phyloP scores from a whole-genome alignment of 2,329 filamentous ascomycete species.

The Paraphaeosphaeria sporulosa region DNA sequence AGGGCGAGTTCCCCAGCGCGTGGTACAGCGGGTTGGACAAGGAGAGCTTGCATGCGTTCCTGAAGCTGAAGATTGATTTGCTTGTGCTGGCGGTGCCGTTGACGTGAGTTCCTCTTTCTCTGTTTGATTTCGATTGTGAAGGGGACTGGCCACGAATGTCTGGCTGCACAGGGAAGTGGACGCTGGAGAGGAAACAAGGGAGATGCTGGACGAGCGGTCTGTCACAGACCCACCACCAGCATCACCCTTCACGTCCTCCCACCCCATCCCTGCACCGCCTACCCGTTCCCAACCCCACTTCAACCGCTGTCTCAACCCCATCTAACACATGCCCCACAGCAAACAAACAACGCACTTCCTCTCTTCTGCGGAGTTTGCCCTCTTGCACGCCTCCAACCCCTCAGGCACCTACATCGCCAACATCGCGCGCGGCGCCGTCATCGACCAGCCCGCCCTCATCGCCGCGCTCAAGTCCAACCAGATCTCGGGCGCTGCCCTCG shows the following conservation, averaged over 20 bases:
- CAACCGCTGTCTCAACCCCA: not conserved
- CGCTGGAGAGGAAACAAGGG: not conserved
- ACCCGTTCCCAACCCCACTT: not conserved
- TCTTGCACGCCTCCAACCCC: constrained; percentile 57
- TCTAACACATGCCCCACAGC: constrained; percentile 23
- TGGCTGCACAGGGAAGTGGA: not conserved
- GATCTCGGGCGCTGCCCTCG: constrained; percentile 73
- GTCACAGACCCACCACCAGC: not conserved
- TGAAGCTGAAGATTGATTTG: constrained; percentile 64
- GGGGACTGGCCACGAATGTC: not conserved
- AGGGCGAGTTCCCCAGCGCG: constrained; percentile 61
- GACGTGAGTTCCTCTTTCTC: constrained; percentile 47
- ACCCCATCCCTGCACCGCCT: not conserved
- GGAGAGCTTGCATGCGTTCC: constrained; percentile 60
- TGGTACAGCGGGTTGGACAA: constrained; percentile 67
- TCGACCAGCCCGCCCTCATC: constrained; percentile 70
- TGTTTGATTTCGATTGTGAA: not conserved
- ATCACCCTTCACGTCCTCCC: constrained; percentile 5
- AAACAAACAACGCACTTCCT: constrained; percentile 62
- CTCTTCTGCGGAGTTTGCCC: constrained; percentile 61
- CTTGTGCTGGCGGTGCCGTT: constrained; percentile 65
- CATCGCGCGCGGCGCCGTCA: constrained; percentile 71
- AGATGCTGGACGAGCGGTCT: not conserved
- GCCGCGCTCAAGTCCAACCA: constrained; percentile 64
- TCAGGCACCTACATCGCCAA: constrained; percentile 71